phyloP scores from a whole-genome alignment of 768 basidiomycete species.

The Scleroderma bovista region DNA sequence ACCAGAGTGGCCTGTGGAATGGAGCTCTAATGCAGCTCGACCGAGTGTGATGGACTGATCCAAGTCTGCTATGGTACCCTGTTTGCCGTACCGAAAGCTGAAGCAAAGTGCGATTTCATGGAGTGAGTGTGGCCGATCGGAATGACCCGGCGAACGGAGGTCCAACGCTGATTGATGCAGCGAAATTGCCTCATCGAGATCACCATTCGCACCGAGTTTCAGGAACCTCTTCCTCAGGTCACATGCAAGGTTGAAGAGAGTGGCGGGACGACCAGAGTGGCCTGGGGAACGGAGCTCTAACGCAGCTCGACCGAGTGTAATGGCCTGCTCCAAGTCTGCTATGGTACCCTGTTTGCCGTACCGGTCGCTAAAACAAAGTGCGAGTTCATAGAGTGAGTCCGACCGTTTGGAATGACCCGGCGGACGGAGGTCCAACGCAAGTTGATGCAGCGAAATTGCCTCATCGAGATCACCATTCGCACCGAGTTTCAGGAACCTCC shows the following conservation, averaged over 20 bases:
- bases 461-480: neutral
- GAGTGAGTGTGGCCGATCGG: neutral
- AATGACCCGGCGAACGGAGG: neutral
- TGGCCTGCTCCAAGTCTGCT: neutral
- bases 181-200: neutral
- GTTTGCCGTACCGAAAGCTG: neutral
- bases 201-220: neutral
- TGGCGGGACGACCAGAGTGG: conserved; percentile 50
- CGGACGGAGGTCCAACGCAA: neutral
- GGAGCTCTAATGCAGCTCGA: conserved; percentile 5
- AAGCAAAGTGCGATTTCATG: neutral
- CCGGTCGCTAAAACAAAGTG: neutral
- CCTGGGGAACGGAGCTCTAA: neutral
- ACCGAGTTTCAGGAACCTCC: neutral
- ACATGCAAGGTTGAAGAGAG: conserved; percentile 43
- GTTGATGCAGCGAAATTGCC: neutral
- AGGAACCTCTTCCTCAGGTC: neutral
- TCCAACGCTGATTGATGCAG: neutral
- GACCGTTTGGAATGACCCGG: neutral
- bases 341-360: neutral
- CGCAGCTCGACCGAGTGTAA: neutral
- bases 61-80: too few species aligned
- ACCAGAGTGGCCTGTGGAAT: conserved; percentile 5
- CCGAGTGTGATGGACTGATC: too few species aligned
- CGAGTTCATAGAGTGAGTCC: neutral